Evolutionary conservation across 2,329 filamentous ascomycete genomes (phyloP).

Genomic region (Metarhizium robertsii): DNA sequence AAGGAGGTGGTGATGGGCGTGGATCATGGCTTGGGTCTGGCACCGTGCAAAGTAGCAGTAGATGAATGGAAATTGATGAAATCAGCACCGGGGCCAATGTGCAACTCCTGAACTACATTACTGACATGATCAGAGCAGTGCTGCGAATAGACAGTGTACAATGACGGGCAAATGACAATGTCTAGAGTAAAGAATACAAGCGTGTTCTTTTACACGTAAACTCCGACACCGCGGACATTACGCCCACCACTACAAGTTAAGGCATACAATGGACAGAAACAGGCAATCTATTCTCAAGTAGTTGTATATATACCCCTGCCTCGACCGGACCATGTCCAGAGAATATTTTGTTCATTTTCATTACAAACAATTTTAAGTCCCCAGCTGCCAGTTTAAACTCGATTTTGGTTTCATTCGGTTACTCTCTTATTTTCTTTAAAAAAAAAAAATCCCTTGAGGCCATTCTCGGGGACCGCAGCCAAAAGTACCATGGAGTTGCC

Average conservation of each 20-base stretch:
- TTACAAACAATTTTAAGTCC: background rate
- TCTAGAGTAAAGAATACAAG: too few species aligned
- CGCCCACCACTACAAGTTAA: background rate
- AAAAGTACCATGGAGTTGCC: background rate
- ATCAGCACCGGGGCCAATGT: background rate
- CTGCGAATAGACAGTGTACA: too few species aligned
- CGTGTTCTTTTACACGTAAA: too few species aligned
- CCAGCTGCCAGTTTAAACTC: background rate
- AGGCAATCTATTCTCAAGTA: constrained; percentile 5
- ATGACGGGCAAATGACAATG: too few species aligned
- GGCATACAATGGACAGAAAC: background rate
- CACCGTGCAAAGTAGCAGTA: background rate
- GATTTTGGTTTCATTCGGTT: background rate
- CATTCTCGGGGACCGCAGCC: background rate
- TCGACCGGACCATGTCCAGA: background rate
- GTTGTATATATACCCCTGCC: background rate
- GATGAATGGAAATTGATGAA: background rate
- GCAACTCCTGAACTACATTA: background rate
- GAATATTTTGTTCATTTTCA: background rate
- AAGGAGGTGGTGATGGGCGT: background rate
- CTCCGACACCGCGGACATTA: background rate
- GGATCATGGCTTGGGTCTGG: background rate
- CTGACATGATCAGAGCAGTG: background rate
- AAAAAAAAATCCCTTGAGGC: background rate
- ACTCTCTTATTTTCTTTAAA: background rate